Evolutionary conservation across 2,329 filamentous ascomycete species (phyloP), one percentile per base, ranked within the genome.

Genomic region (Biscogniauxia mediterranea): DNA sequence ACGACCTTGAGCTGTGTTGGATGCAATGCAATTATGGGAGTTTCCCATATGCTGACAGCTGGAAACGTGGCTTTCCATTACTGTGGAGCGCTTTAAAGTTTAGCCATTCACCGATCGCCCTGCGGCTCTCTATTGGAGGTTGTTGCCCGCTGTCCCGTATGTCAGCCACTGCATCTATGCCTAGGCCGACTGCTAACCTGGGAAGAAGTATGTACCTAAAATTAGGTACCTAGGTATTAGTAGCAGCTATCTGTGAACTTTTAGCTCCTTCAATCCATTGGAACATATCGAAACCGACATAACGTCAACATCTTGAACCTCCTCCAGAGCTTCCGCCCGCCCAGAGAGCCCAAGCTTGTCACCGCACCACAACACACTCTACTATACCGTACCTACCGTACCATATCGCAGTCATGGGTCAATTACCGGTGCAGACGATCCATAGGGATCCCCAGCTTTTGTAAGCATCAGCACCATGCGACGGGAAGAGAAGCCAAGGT

Each of bases 401-500:
- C 28, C 28, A 54, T 51, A 38, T 56, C 58, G 49, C 66, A 66
- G 76, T 52, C 57, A 98, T 98, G 94, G 90, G 90, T 71, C 89
- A 95, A 80, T 83, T 90, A 68, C 85, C 90, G 68, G 89, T 92
- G 70, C 95, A 99, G 83, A 95, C 93, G 82, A 97, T 99, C 86
- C 91, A 96, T 81, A 81, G 95, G 86, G 96, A 99, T 90, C 94
- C 95, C 73, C 93, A 97, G 79, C 84, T 99, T 68, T 97, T 99
- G 95, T 98, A 82, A 75, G 91, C 78, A 57, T 69, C 59, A 19
- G 58, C 20, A 55, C 42, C 17, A 32, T 49, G 25, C 52, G 25
- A 42, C 15, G 21, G 49, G 28, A 53, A 23, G 8, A 6, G 25
- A 26, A 53, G 54, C 20, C n/a, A 25, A 58, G 59, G 64, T 32